These are phyloP conservation scores for Decorospora gaudefroyi DNA, from an alignment of 2,329 filamentous ascomycete species.

Conservation along the genomic window DNA sequence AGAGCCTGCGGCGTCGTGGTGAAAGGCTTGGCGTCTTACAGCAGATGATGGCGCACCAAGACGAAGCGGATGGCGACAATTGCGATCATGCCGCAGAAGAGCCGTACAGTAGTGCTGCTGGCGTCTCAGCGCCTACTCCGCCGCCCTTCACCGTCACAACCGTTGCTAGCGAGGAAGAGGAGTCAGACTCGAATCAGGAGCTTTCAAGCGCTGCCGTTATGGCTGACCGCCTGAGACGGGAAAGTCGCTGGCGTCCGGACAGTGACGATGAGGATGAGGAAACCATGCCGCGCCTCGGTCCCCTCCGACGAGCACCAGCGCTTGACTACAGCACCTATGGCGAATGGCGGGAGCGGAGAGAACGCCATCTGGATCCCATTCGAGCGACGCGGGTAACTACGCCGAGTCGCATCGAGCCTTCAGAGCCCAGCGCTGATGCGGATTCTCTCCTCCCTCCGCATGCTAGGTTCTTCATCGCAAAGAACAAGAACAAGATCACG, in stretches of 20 bases:
- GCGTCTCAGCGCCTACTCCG: conserved; percentile 44
- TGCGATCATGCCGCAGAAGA: conserved; percentile 39
- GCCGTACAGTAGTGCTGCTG: conserved; percentile 25
- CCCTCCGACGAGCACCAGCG: conserved; percentile 30
- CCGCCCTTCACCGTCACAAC: conserved; percentile 50
- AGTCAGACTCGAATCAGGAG: conserved; percentile 46
- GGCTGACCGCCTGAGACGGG: conserved; percentile 48
- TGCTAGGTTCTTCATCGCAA: conserved; percentile 81
- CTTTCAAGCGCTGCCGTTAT: conserved; percentile 46
- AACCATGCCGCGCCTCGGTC: conserved; percentile 26
- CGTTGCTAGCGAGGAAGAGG: conserved; percentile 40
- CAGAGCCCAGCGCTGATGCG: conserved; percentile 22
- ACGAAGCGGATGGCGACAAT: conserved; percentile 33
- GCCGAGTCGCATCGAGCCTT: conserved; percentile 44
- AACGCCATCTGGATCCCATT: conserved; percentile 31
- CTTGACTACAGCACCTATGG: conserved; percentile 34
- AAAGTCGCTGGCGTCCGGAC: conserved; percentile 44
- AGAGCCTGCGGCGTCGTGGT: conserved; percentile 31
- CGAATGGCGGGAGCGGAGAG: conserved; percentile 35
- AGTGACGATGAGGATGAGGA: conserved; percentile 49
- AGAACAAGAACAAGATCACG: conserved; percentile 80
- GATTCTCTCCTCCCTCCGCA: conserved; percentile 66
- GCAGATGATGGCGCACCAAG: conserved; percentile 25
- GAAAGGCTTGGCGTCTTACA: conserved; percentile 17
- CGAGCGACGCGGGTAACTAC: conserved; percentile 37